phyloP scores from a whole-genome alignment of 768 basidiomycete genomes.

The Candolleomyces aberdarensis region DNA sequence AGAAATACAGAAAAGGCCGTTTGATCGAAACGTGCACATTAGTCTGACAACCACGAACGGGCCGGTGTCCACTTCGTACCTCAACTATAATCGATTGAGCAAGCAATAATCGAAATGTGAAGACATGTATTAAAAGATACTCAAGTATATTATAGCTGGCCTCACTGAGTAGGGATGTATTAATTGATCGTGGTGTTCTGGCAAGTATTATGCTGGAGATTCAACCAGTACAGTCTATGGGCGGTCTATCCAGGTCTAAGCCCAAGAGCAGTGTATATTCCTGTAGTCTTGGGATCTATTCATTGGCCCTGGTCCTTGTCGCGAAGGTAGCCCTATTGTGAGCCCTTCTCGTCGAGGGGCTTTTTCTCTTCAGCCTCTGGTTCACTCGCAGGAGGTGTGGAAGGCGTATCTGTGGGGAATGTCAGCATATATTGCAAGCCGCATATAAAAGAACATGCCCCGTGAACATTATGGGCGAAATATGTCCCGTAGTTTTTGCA shows the following conservation, averaged over 20 bases:
- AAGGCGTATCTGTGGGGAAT: not conserved
- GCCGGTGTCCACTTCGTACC: no score
- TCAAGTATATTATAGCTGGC: not conserved
- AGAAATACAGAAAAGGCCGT: no score
- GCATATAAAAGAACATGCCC: conserved; percentile 35
- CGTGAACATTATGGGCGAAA: conserved; percentile 66
- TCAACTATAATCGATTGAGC: no score
- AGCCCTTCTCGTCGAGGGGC: not conserved
- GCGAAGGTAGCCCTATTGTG: not conserved
- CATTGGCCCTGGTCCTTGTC: not conserved
- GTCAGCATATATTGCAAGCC: not conserved
- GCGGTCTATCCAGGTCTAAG: not conserved
- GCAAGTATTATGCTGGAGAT: not conserved
- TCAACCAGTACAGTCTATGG: not conserved
- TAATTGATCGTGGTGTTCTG: not conserved
- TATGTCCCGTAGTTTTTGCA: conserved; percentile 66
- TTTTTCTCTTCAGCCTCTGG: not conserved
- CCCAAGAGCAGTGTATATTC: no score
- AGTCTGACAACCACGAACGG: no score
- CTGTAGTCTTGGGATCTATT: no score
- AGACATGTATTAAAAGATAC: not conserved
- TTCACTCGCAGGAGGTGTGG: not conserved
- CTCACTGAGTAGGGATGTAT: not conserved
- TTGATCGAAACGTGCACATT: no score
- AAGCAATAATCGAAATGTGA: not conserved